Base-by-base conservation (phyloP, 768 basidiomycete genomes). In the Amyloporia xantha region DNA sequence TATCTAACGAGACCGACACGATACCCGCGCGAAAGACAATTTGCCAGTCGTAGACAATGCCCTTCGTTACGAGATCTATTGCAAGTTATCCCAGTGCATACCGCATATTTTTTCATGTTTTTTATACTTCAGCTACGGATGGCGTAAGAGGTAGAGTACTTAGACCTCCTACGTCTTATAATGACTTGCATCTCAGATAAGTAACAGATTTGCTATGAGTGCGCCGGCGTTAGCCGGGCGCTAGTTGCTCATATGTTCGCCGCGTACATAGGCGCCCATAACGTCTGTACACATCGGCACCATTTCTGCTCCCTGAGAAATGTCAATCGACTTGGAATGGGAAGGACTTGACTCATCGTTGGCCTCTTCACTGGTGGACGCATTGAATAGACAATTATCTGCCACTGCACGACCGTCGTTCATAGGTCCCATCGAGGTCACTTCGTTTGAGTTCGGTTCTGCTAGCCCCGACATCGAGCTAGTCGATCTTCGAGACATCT, bases 241-340 rank as follows among this genome's bases (percentile, higher is more conserved):
- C n/a, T n/a, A n/a, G n/a, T n/a, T n/a, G n/a, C n/a, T n/a, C n/a
- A n/a, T n/a, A n/a, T 39, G 38, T 39, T 39, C 17, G 38, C 38
- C 19, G 7, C 19, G 15, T 19, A 39, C 17, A 9, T 39, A 17
- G 38, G 38, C 20, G 12, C 30, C 30, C 30, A 15, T 33, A 15
- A 15, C 15, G 30, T 15, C 15, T 33, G 9, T 33, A 7, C 30
- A 33, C 30, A 33, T 33, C 7, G 9, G 7, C 15, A 33, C 30
- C 15, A 33, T 33, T 7, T 7, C 10, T 17, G 38, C 38, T 39
- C 38, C 6, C 38, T 7, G 12, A 10, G 25, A 46, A 21, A 96
- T 96, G 94, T 95, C 93, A 15, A 81, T 99, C 68, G 95, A 98
- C 71, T 71, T 99, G 47, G 90, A 95, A 71, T 99, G 95, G 94